phyloP scores from a whole-genome alignment of 2,329 filamentous ascomycete genomes.

The Colletotrichum eremochloae region DNA sequence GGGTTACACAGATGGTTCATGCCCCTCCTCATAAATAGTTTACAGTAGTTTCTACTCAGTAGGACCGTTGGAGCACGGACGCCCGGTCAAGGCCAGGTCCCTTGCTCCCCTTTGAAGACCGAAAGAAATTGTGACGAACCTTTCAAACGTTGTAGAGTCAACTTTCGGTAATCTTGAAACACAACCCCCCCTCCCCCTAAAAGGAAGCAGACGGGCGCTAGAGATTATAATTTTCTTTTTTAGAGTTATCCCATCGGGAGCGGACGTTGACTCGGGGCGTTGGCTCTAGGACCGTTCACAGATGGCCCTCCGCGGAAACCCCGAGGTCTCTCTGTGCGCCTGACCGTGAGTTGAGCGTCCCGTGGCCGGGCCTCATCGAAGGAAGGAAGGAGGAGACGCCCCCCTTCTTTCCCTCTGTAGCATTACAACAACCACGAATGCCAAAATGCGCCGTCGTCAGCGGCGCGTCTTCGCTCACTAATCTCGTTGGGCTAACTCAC shows the following conservation, averaged over 20 bases:
- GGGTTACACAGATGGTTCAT: slow-evolving; percentile 1
- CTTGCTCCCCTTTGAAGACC: neutral
- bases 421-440: neutral
- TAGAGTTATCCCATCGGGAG: neutral
- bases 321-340: neutral
- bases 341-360: neutral
- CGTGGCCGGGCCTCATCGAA: neutral
- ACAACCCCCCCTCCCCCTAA: neutral
- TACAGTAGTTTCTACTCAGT: too few species aligned
- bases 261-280: neutral
- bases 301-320: neutral
- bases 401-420: neutral
- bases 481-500: neutral
- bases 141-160: neutral
- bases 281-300: neutral
- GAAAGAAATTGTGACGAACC: neutral
- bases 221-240: neutral
- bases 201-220: neutral
- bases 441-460: neutral
- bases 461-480: neutral
- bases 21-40: neutral
- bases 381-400: neutral
- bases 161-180: neutral
- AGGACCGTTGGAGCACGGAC: neutral
- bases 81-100: neutral